Evolutionary conservation across 768 basidiomycete species (phyloP).

Genomic region (Boletus rubescentipes): DNA sequence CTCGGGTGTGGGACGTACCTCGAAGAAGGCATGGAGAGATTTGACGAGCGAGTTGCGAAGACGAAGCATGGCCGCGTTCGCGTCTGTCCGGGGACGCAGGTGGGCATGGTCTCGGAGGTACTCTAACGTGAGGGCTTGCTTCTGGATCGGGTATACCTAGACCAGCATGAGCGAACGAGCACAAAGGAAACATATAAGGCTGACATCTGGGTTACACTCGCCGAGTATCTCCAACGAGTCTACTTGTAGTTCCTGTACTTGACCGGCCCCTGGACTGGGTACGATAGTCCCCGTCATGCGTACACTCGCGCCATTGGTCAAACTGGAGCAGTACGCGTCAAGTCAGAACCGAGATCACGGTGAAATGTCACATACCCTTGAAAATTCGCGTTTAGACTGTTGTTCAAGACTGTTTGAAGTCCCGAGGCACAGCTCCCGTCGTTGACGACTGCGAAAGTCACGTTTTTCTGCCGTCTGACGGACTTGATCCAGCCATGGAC

Average conservation of each 20-base stretch:
- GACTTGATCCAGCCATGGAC: constrained; percentile 88
- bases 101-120: constrained; percentile 86
- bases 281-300: constrained; percentile 45
- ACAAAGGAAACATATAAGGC: neutral
- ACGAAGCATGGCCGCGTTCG: constrained; percentile 72
- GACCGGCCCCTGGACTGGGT: constrained; percentile 48
- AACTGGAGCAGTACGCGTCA: constrained; percentile 28
- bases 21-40: constrained; percentile 65
- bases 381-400: constrained; percentile 15
- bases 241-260: constrained; percentile 53
- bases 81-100: constrained; percentile 78
- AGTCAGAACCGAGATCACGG: neutral
- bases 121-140: constrained; percentile 74
- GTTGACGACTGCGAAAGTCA: constrained; percentile 79
- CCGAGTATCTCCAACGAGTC: constrained; percentile 50
- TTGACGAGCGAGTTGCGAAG: constrained; percentile 59
- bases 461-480: constrained; percentile 80
- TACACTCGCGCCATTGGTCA: constrained; percentile 60
- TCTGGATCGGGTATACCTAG: constrained; percentile 89
- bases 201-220: constrained; percentile 57
- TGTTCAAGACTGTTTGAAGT: constrained; percentile 74
- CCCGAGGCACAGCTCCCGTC: constrained; percentile 76
- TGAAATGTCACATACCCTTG: constrained; percentile 16
- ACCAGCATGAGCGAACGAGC: constrained; percentile 5
- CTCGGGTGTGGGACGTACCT: constrained; percentile 46